Conservation (phyloP, 2,329 filamentous ascomycete genomes). For the Aspergillus latus region DNA sequence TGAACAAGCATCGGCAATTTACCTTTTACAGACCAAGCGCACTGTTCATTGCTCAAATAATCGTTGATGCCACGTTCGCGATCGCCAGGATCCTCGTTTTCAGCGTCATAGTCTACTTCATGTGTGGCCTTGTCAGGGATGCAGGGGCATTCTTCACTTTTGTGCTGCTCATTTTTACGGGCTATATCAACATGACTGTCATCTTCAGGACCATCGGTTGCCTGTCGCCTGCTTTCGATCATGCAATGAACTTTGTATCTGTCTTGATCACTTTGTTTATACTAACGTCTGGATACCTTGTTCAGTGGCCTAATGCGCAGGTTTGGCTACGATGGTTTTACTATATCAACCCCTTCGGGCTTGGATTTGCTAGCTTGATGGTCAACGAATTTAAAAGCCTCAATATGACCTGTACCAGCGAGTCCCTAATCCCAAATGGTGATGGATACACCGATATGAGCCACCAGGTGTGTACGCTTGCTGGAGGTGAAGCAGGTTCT, state of each 20-base stretch:
- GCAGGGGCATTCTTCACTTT: conserved; percentile 77
- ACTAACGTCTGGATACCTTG: conserved; percentile 77
- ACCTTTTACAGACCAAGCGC: conserved; percentile 80
- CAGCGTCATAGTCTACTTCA: conserved; percentile 75
- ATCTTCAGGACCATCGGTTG: conserved; percentile 76
- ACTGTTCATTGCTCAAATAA: conserved; percentile 78
- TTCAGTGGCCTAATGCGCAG: conserved; percentile 73
- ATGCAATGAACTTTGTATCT: conserved; percentile 78
- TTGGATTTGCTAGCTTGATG: conserved; percentile 77
- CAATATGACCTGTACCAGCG: conserved; percentile 65
- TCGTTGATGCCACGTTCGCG: conserved; percentile 73
- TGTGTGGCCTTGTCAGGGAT: conserved; percentile 67
- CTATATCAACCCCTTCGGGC: conserved; percentile 72
- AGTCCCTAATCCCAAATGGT: conserved; percentile 70
- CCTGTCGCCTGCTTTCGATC: conserved; percentile 76
- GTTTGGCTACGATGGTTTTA: conserved; percentile 81
- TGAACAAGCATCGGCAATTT: conserved; percentile 82
- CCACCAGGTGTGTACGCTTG: conserved; percentile 77
- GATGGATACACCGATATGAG: conserved; percentile 68
- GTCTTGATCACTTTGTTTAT: conserved; percentile 80
- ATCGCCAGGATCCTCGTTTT: conserved; percentile 70
- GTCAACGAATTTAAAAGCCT: conserved; percentile 77
- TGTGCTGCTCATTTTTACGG: conserved; percentile 68
- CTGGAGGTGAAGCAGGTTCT: conserved; percentile 68
- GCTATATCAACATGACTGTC: conserved; percentile 71